Percentiles rank a stretch among this genome's conserved stretches.
Conservation (phyloP, 2,329 filamentous ascomycete genomes). For the Scytalidium lignicola region DNA sequence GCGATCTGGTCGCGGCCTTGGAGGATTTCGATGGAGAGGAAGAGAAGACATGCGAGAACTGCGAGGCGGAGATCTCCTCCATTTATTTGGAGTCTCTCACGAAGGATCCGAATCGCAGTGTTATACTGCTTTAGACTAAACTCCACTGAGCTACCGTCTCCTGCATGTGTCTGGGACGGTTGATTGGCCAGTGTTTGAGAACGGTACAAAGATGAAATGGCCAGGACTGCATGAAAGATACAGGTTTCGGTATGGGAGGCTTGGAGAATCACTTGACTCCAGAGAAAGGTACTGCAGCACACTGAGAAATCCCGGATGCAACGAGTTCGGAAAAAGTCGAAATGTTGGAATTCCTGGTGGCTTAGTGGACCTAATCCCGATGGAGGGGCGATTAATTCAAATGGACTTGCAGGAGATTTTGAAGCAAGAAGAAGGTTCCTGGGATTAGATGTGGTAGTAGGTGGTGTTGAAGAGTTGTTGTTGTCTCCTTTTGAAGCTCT, state of each 20-base stretch:
- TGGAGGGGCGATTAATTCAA: background rate
- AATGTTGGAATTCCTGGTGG: background rate
- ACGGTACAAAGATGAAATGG: conserved; percentile 9
- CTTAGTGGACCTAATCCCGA: background rate
- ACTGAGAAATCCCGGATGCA: conserved; percentile 2
- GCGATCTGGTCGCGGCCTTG: conserved; percentile 6
- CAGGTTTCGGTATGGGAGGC: conserved; percentile 1
- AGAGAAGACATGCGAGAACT: conserved; percentile 8
- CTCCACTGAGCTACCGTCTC: conserved; percentile 24
- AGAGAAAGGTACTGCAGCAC: conserved; percentile 4
- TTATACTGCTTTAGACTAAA: conserved; percentile 18
- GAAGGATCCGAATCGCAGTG: conserved; percentile 14
- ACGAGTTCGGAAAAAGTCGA: conserved; percentile 6
- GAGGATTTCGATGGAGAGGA: conserved; percentile 10
- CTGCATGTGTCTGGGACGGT: conserved; percentile 30
- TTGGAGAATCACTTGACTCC: conserved; percentile 6
- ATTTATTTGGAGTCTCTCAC: background rate
- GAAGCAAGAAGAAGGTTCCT: background rate
- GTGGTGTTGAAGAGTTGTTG: background rate
- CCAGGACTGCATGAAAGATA: conserved; percentile 4
- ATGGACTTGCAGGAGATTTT: background rate
- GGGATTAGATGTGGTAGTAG: background rate
- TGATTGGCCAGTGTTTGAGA: conserved; percentile 25
- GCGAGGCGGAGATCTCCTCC: conserved; percentile 4
- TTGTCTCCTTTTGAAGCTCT: background rate